Evolutionary conservation across 2,329 filamentous ascomycete species (phyloP).

Genomic region (Botryotinia narcissicola): DNA sequence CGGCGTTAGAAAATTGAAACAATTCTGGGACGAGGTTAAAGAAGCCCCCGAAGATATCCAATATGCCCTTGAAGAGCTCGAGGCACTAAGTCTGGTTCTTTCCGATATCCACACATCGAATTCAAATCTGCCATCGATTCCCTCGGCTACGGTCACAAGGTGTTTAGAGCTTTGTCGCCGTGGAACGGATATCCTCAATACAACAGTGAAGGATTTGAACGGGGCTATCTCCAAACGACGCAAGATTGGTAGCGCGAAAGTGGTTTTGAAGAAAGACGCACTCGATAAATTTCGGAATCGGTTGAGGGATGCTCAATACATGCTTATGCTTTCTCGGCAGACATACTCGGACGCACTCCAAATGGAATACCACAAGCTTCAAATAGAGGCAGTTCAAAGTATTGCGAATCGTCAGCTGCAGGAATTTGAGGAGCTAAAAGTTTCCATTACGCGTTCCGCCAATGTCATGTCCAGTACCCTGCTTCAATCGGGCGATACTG

Average conservation of each 20-base stretch:
- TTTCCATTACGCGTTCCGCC: background rate
- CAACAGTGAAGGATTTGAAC: background rate
- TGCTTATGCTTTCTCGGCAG: background rate
- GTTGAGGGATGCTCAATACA: background rate
- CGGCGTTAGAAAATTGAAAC: background rate
- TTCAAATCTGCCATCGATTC: background rate
- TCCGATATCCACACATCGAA: background rate
- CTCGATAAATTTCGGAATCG: background rate
- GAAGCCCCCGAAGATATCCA: constrained; percentile 5
- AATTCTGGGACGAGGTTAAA: background rate
- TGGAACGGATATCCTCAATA: background rate
- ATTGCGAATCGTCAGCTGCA: background rate
- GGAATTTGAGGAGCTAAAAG: background rate
- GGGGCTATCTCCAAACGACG: background rate
- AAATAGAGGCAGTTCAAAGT: background rate
- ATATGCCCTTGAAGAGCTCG: background rate
- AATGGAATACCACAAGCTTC: background rate
- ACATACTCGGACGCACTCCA: background rate
- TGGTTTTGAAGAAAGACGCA: background rate
- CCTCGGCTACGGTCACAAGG: background rate
- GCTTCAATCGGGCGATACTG: background rate
- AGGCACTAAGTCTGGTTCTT: background rate
- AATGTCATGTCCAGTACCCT: background rate
- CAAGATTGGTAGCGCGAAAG: background rate
- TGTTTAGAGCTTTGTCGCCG: background rate